These are phyloP conservation scores for Colletotrichum sp. DNA, from an alignment of 2,329 filamentous ascomycete species.

Conservation along the genomic window DNA sequence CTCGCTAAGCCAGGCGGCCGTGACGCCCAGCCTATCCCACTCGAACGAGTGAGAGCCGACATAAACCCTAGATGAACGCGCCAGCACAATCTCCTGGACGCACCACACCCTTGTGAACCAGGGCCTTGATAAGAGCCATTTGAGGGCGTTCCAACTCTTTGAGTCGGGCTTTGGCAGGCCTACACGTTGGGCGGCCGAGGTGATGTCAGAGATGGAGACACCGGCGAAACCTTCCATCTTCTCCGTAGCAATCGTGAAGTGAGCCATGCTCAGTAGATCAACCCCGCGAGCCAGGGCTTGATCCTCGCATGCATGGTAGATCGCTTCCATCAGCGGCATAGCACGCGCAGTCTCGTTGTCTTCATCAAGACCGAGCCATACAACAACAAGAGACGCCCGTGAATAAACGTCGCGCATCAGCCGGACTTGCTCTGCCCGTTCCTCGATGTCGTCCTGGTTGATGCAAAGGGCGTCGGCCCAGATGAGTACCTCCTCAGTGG, in stretches of 20 bases:
- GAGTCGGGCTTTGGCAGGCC: not conserved
- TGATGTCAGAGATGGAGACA: not conserved
- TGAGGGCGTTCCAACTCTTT: not conserved
- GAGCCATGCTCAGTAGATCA: not conserved
- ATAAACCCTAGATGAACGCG: not conserved
- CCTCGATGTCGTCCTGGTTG: conserved; percentile 19
- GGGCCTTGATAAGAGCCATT: not conserved
- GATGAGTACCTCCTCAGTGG: not conserved
- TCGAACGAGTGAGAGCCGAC: not conserved
- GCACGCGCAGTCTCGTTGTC: not conserved
- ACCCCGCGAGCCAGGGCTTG: not conserved
- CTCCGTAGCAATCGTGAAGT: not conserved
- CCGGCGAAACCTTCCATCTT: not conserved
- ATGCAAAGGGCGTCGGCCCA: conserved; percentile 26
- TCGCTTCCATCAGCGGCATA: not conserved
- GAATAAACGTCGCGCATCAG: conserved; percentile 22
- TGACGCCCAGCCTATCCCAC: not conserved
- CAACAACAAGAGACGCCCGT: not conserved
- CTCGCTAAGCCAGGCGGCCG: not conserved
- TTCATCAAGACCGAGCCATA: conserved; percentile 17
- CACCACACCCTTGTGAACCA: conserved; percentile 9
- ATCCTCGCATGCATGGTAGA: not conserved
- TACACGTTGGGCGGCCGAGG: not conserved
- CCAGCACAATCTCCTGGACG: not conserved
- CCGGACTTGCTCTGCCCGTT: conserved; percentile 20